A percentile compares a stretch with the other conserved stretches of the same genome.
Conservation (phyloP, 768 basidiomycete species). For the Hericium rajendrae region DNA sequence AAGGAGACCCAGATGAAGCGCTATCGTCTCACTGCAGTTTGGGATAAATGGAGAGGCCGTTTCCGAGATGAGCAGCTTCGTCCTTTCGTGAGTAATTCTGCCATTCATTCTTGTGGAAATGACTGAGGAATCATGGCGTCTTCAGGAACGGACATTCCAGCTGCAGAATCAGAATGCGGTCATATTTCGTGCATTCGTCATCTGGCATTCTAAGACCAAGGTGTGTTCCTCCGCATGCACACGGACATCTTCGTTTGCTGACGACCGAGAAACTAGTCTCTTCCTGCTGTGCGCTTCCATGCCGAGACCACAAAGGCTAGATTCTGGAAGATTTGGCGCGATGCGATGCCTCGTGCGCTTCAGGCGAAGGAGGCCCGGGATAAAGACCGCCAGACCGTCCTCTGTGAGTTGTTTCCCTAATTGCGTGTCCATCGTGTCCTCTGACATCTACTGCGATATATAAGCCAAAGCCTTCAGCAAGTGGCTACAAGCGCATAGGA, state of each 20-base stretch:
- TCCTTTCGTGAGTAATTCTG: conserved; percentile 41
- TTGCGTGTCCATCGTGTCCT: background rate
- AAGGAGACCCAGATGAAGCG: conserved; percentile 56
- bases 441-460: conserved; percentile 6
- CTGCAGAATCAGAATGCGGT: conserved; percentile 49
- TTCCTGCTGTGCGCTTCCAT: conserved; percentile 74
- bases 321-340: conserved; percentile 58
- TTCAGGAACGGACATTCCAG: conserved; percentile 41
- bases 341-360: conserved; percentile 60
- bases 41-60: conserved; percentile 76
- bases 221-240: conserved; percentile 24
- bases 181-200: conserved; percentile 56
- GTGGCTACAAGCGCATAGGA: conserved; percentile 63
- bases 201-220: conserved; percentile 69
- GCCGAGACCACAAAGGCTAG: conserved; percentile 49
- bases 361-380: conserved; percentile 60
- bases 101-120: background rate
- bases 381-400: conserved; percentile 37
- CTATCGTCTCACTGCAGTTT: conserved; percentile 40
- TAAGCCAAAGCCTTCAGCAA: conserved; percentile 46
- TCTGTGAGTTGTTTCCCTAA: conserved; percentile 38
- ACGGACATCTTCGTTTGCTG: background rate
- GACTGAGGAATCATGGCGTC: background rate
- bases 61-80: conserved; percentile 56
- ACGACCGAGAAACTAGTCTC: conserved; percentile 34